These are phyloP conservation scores for Lodderomyces parapsilosis DNA, from an alignment of 1,139 yeast species.

Conservation along the genomic window DNA sequence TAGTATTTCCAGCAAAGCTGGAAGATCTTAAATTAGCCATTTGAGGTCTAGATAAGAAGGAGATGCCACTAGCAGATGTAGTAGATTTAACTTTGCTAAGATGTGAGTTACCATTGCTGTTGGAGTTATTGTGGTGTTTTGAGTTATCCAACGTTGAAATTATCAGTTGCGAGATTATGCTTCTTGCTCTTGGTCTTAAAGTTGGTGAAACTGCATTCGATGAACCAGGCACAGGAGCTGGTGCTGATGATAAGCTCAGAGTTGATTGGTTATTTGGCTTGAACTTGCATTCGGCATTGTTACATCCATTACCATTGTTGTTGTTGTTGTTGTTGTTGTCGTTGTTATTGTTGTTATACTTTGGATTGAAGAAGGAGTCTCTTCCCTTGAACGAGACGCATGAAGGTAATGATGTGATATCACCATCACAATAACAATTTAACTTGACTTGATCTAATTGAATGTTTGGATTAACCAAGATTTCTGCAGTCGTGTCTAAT, in stretches of 20 bases:
- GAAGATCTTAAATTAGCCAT: conserved; percentile 8
- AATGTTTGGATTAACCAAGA: conserved; percentile 27
- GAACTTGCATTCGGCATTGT: neutral
- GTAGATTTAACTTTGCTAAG: neutral
- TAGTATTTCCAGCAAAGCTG: conserved; percentile 15
- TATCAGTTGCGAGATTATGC: conserved; percentile 25
- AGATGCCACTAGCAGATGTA: neutral
- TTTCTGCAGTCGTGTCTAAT: conserved; percentile 32
- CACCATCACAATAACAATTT: conserved; percentile 23
- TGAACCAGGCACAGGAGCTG: neutral
- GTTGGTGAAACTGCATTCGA: conserved; percentile 1
- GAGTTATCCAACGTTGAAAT: conserved; percentile 19
- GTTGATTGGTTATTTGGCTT: conserved; percentile 1
- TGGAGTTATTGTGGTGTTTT: conserved; percentile 2
- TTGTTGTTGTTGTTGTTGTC: neutral
- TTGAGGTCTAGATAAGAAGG: conserved; percentile 3
- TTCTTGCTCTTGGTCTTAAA: conserved; percentile 21
- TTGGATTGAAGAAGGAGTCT: neutral
- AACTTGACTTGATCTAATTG: conserved; percentile 26
- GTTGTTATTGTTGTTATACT: neutral
- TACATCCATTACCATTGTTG: neutral
- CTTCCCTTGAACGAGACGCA: neutral
- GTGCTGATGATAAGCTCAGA: neutral
- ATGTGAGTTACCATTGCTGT: neutral
- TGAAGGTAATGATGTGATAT: neutral